These are phyloP conservation scores for Crotalaria pallida DNA, from an alignment of 306 rosid genomes.

Conservation along the genomic window DNA sequence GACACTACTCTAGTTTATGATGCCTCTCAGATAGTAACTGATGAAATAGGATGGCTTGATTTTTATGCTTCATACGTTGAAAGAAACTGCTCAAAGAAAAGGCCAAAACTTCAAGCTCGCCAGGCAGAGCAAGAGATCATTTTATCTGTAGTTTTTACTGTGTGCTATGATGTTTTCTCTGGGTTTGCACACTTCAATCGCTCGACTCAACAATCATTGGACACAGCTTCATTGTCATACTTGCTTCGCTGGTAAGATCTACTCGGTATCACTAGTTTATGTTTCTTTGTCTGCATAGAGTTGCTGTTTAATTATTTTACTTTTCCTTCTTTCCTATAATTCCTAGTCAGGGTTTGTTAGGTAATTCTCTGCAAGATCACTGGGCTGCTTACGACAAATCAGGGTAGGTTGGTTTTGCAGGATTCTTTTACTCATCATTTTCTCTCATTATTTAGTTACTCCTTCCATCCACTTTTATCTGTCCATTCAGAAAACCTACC, in stretches of 20 bases:
- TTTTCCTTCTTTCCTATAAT: slow-evolving; percentile 11
- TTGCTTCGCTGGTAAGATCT: slow-evolving; percentile 52
- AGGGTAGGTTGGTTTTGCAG: slow-evolving; percentile 29
- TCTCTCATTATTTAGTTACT: not conserved
- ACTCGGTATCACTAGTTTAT: not conserved
- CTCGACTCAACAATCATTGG: slow-evolving; percentile 54
- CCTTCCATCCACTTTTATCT: too few relatives aligned
- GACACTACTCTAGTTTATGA: not conserved
- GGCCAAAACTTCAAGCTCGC: slow-evolving; percentile 34
- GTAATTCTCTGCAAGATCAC: slow-evolving; percentile 56
- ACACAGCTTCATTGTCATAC: slow-evolving; percentile 38
- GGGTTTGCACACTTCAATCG: slow-evolving; percentile 66
- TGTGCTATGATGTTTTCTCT: slow-evolving; percentile 61
- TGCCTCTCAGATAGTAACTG: slow-evolving; percentile 46
- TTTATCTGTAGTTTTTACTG: slow-evolving; percentile 43
- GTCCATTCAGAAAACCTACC: too few relatives aligned
- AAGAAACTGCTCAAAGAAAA: slow-evolving; percentile 34
- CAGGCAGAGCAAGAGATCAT: slow-evolving; percentile 73
- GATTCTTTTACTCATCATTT: not conserved
- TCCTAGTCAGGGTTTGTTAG: slow-evolving; percentile 53
- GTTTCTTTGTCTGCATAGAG: not conserved
- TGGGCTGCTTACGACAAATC: slow-evolving; percentile 63
- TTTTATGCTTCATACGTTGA: slow-evolving; percentile 44
- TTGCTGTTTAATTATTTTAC: slow-evolving; percentile 7
- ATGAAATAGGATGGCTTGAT: slow-evolving; percentile 75